Evolutionary conservation across 108 stramenopile species (phyloP), one percentile per base, ranked within the genome.

Genomic region (Epithemia pelagica): DNA sequence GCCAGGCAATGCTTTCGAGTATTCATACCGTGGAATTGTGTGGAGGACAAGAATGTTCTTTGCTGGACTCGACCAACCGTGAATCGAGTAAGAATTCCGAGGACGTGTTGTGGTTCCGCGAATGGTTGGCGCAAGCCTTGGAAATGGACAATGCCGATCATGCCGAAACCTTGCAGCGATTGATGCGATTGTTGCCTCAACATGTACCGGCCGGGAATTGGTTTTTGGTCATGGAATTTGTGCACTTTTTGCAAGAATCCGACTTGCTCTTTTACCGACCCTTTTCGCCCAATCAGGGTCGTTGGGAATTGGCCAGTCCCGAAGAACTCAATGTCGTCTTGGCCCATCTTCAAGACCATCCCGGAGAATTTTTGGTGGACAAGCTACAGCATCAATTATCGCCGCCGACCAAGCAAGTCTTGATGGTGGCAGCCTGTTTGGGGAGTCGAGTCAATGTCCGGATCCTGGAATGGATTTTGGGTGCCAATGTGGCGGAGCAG

Each of bases 381-480:
- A 31, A 26, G 23, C 24, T 64, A 5, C 2, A 64, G 53, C 37
- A 46, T 5, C 33, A 64, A 7, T 22, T 69, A 0, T 55, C 69
- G 0, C 60, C 56, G n/a, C 72, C 74, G 20, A 53, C 67, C 26
- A 73, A 72, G 52, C 54, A 72, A 32, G 59, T 73, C 20, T 51
- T 80, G 20, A 73, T 31, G 68, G 79, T 73, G 0, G 75, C 72
- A 0, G 58, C 75, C 3, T 73, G 72, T 62, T 46, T 80, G 10
- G 75, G 79, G 19, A 66, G 73, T 15, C 32, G 67, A 24, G 63
- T 68, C 8, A 31, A 58, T 52, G 37, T 30, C 24, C 30, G 46
- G 22, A 1, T 72, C 15, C 28, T 77, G 7, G 69, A 63, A 52
- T 30, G 27, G 7, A 64, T 63, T 2, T 28, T 78, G 2, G 59